Evolutionary conservation across 140 eudicot species (phyloP).

Genomic region (Oenanthe javanica): DNA sequence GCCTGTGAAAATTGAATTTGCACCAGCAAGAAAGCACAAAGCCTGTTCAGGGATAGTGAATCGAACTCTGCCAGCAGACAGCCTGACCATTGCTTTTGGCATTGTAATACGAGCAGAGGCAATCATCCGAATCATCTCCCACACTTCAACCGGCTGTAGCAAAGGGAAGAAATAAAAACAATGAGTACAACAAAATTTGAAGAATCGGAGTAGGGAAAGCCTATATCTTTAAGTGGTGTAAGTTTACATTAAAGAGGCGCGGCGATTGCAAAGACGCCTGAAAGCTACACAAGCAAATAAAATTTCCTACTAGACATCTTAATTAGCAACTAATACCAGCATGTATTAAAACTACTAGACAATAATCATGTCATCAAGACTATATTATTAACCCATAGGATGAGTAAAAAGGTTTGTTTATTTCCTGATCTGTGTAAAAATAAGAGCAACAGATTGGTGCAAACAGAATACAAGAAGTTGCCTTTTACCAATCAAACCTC

Average conservation of each 20-base stretch:
- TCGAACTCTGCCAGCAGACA: constrained; percentile 86
- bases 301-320: neutral
- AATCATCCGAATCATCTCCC: constrained; percentile 99
- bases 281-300: neutral
- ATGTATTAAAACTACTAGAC: neutral
- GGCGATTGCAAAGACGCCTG: neutral
- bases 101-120: constrained; percentile 87
- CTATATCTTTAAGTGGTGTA: neutral
- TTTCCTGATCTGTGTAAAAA: neutral
- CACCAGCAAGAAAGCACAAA: constrained; percentile 94
- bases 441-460: neutral
- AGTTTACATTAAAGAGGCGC: no score
- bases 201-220: neutral
- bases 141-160: constrained; percentile 76
- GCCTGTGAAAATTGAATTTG: constrained; percentile 91
- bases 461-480: constrained; percentile 4
- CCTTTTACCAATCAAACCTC: neutral
- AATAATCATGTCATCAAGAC: neutral
- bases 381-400: neutral
- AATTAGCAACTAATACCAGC: neutral
- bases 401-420: neutral
- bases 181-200: neutral
- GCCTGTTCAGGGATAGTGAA: constrained; percentile 89
- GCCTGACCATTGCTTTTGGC: constrained; percentile 96
- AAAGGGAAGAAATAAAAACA: neutral